Evolutionary conservation across 345 rosid species (phyloP).

Genomic region (Gossypium australe): DNA sequence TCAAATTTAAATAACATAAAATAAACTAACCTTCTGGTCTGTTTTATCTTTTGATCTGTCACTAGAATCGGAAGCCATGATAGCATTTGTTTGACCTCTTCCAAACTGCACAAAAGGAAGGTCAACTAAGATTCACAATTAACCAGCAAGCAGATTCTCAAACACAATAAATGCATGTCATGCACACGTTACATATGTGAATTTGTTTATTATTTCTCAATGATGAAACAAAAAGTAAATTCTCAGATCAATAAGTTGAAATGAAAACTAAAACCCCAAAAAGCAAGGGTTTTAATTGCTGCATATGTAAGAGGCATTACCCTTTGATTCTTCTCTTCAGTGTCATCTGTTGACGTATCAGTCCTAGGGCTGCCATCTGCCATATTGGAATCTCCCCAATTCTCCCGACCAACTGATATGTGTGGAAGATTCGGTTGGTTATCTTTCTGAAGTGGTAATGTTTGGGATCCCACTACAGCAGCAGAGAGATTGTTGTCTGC

Average conservation of each 20-base stretch:
- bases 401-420: constrained; percentile 41
- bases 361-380: constrained; percentile 87
- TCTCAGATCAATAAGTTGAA: neutral
- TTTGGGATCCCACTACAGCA: constrained; percentile 29
- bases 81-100: constrained; percentile 42
- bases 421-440: constrained; percentile 36
- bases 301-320: constrained; percentile 35
- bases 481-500: constrained; percentile 33
- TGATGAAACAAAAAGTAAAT: constrained; percentile 2
- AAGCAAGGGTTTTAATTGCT: neutral
- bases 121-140: neutral
- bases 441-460: constrained; percentile 31
- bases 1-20: neutral
- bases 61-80: constrained; percentile 72
- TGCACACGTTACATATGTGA: neutral
- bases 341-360: constrained; percentile 80
- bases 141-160: neutral
- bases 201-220: neutral
- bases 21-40: constrained; percentile 69
- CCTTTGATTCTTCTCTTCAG: constrained; percentile 78
- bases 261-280: neutral
- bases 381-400: constrained; percentile 61
- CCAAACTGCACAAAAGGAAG: constrained; percentile 50
- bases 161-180: neutral
- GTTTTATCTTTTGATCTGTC: constrained; percentile 84